A percentile compares a stretch with the other conserved stretches of the same genome.
Conservation (phyloP, 495 filamentous ascomycete genomes). For the Neurospora sp. region DNA sequence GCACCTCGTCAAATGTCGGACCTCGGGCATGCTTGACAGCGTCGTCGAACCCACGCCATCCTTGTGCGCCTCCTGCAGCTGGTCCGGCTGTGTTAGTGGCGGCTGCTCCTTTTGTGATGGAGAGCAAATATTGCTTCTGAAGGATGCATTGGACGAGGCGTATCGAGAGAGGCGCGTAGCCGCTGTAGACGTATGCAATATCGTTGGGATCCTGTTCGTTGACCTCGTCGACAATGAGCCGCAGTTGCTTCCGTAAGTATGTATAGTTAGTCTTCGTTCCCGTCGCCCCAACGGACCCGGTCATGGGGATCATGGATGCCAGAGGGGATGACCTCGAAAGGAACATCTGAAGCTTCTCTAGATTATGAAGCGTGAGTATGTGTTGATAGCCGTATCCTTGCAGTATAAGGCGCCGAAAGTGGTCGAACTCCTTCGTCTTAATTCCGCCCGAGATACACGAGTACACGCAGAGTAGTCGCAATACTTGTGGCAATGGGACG, state of each 20-base stretch:
- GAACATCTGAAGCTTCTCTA: constrained; percentile 85
- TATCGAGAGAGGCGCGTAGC: constrained; percentile 88
- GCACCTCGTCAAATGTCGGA: constrained; percentile 80
- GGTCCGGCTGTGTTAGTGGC: constrained; percentile 37
- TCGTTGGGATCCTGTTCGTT: constrained; percentile 95
- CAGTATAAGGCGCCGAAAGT: constrained; percentile 75
- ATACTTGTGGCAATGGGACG: constrained; percentile 63
- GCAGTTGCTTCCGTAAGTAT: constrained; percentile 72
- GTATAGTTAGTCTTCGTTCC: constrained; percentile 83
- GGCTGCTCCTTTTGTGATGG: constrained; percentile 50
- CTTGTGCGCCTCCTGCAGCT: constrained; percentile 53
- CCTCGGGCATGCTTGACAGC: constrained; percentile 76
- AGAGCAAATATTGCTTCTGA: constrained; percentile 75
- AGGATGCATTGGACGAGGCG: constrained; percentile 91
- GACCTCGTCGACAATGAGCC: constrained; percentile 91
- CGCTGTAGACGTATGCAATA: constrained; percentile 93
- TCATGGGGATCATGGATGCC: constrained; percentile 59
- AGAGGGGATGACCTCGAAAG: constrained; percentile 60
- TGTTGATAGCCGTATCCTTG: constrained; percentile 95
- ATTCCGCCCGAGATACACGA: constrained; percentile 84
- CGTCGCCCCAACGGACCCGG: constrained; percentile 39
- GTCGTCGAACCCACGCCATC: constrained; percentile 88
- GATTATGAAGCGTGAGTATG: constrained; percentile 73
- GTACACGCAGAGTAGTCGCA: constrained; percentile 82
- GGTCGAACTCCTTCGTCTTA: constrained; percentile 75